Evolutionary conservation across 768 basidiomycete genomes (phyloP).

Genomic region (Dacryopinax primogenitus): DNA sequence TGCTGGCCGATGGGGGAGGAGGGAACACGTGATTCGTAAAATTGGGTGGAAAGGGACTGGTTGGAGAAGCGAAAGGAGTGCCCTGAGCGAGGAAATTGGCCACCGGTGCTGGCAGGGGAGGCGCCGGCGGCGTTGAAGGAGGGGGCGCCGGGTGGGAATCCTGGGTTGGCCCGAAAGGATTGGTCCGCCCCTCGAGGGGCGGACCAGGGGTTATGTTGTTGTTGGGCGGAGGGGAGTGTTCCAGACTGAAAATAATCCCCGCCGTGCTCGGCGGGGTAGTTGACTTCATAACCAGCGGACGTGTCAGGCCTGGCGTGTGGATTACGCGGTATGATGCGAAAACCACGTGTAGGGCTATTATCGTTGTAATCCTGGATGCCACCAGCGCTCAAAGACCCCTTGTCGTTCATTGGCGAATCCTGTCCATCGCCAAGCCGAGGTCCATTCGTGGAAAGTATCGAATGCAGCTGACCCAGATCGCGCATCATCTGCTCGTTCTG

Average conservation of each 20-base stretch:
- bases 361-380: background rate
- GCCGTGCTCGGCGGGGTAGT: conserved; percentile 2
- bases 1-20: background rate
- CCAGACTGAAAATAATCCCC: conserved; percentile 3
- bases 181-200: background rate
- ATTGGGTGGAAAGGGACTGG: background rate
- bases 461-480: conserved; percentile 70
- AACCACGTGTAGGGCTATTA: background rate
- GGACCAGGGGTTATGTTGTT: background rate
- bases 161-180: conserved; percentile 1
- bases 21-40: conserved; percentile 1
- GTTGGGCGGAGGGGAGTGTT: background rate
- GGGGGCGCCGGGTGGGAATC: background rate
- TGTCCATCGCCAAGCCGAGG: conserved; percentile 13
- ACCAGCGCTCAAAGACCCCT: background rate
- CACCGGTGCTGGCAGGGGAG: background rate
- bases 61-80: conserved; percentile 1
- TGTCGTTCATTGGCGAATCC: background rate
- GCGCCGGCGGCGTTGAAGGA: background rate
- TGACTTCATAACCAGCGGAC: background rate
- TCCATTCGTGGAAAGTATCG: conserved; percentile 51
- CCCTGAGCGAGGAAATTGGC: conserved; percentile 2
- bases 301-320: background rate
- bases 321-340: background rate
- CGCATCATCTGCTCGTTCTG: conserved; percentile 88